Conservation (phyloP, 495 filamentous ascomycete genomes). For the Podospora pseudoanserina region DNA sequence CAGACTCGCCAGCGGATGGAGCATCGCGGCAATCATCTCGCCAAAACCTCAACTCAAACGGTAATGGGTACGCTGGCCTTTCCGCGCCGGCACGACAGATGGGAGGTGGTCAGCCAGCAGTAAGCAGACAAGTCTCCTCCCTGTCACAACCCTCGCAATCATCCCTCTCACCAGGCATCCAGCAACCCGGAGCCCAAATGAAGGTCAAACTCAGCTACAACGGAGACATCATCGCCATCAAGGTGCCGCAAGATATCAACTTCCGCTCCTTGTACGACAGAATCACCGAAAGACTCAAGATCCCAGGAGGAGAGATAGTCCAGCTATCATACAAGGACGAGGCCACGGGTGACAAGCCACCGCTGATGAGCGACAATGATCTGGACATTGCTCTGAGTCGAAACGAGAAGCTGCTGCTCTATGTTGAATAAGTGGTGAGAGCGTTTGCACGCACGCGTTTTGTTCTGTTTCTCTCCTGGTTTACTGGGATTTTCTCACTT, state of each 20-base stretch:
- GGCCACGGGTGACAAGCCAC: conserved; percentile 65
- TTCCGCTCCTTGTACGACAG: conserved; percentile 79
- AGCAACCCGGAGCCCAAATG: conserved; percentile 48
- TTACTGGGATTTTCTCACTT: neutral
- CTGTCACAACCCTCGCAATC: conserved; percentile 66
- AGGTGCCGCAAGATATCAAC: conserved; percentile 74
- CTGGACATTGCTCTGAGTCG: conserved; percentile 72
- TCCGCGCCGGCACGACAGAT: conserved; percentile 56
- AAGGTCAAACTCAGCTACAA: conserved; percentile 95
- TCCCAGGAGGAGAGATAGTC: conserved; percentile 60
- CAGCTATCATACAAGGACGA: conserved; percentile 86
- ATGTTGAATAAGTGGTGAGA: conserved; percentile 52
- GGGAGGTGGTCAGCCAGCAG: conserved; percentile 51
- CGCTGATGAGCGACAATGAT: conserved; percentile 74
- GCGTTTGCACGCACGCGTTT: neutral
- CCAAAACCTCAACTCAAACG: conserved; percentile 60
- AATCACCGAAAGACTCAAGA: conserved; percentile 70
- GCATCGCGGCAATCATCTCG: conserved; percentile 74
- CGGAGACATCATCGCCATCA: conserved; percentile 86
- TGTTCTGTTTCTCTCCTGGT: neutral
- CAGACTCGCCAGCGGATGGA: conserved; percentile 48
- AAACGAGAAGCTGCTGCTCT: conserved; percentile 83
- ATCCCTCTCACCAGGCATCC: conserved; percentile 49
- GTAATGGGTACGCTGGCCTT: conserved; percentile 47
- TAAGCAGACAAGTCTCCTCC: conserved; percentile 70